Base-by-base conservation (phyloP, 768 basidiomycete genomes). In the Auricularia cornea region DNA sequence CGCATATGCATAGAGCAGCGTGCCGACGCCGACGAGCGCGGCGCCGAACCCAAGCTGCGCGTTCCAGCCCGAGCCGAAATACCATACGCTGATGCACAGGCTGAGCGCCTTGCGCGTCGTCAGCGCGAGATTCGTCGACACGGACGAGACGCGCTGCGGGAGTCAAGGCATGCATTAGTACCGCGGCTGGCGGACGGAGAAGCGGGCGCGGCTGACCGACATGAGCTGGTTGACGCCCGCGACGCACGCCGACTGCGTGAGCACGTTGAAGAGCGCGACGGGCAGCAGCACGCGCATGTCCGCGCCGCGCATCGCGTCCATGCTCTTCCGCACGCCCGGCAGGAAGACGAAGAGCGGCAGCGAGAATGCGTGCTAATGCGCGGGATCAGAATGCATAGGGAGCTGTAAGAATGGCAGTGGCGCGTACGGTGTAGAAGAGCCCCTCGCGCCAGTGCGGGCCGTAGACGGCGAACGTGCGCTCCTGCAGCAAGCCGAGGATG, bases 401-500 rank as follows among this genome's bases (percentile, higher is more conserved):
- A 57, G 0, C 3, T 20, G 3, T 48, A 29, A 29, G n/a, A n/a
- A n/a, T n/a, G n/a, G n/a, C n/a, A n/a, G 62, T 16, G 14, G 38
- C 26, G 65, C 81, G 57, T 70, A 92, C 91, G 33, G 87, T 89
- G 72, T 93, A 94, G 70, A 94, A 93, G 2, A 93, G 79, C 3
- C 86, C 87, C 73, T 93, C 92, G 68, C 81, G 84, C 92, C 92
- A 94, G 66, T 81, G 84, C 0, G 87, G 86, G 0, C 91, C 91
- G 67, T 90, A 90, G 52, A 74, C 79, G 61, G 73, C 78, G 71
- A 89, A 94, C 8, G 90, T 92, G 61, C 77, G 78, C 71, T 93
- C 90, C 78, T 93, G 91, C 40, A 90, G 75, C 29, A 89, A 70
- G 2, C 92, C 92, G 51, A 90, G 79, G 4, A 84, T 72, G 0